These are phyloP conservation scores for Monilinia fructigena DNA, from an alignment of 2,329 filamentous ascomycete species.

Conservation along the genomic window DNA sequence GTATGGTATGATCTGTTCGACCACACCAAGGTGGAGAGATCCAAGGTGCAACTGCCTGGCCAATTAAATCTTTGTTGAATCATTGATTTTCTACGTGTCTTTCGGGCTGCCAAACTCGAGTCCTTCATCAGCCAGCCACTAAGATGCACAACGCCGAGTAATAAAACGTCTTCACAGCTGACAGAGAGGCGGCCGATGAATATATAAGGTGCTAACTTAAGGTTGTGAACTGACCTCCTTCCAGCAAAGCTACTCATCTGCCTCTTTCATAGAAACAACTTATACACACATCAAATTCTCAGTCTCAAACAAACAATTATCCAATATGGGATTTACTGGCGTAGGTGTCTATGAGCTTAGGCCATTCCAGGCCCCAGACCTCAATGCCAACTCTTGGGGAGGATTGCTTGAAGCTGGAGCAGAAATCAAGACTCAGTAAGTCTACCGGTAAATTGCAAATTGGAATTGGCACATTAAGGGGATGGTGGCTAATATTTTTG, in stretches of 20 bases:
- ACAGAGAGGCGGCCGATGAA: background rate
- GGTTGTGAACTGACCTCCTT: background rate
- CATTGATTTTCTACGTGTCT: background rate
- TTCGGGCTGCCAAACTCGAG: background rate
- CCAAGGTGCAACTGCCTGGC: background rate
- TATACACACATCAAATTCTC: no score
- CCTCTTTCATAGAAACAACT: background rate
- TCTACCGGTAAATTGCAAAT: background rate
- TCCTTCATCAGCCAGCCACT: background rate
- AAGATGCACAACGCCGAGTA: background rate
- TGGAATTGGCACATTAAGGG: background rate
- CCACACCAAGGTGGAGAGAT: background rate
- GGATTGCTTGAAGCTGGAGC: conserved; percentile 4
- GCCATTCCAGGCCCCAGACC: conserved; percentile 16
- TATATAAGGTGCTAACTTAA: background rate
- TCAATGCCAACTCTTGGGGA: background rate
- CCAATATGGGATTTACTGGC: conserved; percentile 12
- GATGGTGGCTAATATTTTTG: background rate
- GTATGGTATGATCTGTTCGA: background rate
- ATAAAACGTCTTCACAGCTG: background rate
- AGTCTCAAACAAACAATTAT: background rate
- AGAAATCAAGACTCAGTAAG: conserved; percentile 11
- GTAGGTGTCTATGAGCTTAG: conserved; percentile 9
- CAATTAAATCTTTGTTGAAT: background rate
- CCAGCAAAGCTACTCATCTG: background rate